Percentiles rank a stretch among this genome's conserved stretches.
Conservation (phyloP, 768 basidiomycete species). For the Russula foetens region DNA sequence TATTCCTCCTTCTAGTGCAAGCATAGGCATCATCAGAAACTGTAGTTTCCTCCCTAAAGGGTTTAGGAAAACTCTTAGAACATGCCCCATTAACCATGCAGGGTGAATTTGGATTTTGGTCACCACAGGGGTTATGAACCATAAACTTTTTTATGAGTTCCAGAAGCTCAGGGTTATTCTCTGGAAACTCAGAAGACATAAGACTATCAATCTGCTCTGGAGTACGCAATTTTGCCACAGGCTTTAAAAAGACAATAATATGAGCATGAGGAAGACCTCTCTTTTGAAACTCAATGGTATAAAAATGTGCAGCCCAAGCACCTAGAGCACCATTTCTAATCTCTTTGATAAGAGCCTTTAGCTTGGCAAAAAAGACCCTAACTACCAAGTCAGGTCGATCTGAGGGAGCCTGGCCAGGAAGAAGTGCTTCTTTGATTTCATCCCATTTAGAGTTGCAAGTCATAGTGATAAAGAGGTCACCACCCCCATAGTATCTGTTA, state of each 20-base stretch:
- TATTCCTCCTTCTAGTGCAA: slow-evolving; percentile 28
- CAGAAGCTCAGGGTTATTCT: background rate
- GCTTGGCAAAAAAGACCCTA: background rate
- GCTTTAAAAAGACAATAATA: background rate
- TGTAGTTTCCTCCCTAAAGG: slow-evolving; percentile 28
- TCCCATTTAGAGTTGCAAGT: slow-evolving; percentile 28
- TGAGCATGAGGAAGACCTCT: background rate
- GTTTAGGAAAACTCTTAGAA: slow-evolving; percentile 38
- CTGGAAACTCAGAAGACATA: background rate
- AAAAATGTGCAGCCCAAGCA: background rate
- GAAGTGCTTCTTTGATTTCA: slow-evolving; percentile 12
- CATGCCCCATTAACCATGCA: slow-evolving; percentile 34
- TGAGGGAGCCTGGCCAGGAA: slow-evolving; percentile 22
- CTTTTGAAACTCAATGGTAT: background rate
- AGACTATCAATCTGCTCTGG: background rate
- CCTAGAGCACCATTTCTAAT: background rate
- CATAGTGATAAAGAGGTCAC: background rate
- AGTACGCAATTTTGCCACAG: background rate
- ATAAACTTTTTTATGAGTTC: background rate
- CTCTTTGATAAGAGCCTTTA: background rate
- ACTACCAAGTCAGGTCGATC: background rate
- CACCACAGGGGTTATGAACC: background rate
- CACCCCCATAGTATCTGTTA: background rate
- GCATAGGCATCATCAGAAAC: slow-evolving; percentile 37
- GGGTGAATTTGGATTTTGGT: background rate